phyloP scores from a whole-genome alignment of 2,329 filamentous ascomycete species.

The Hirsutella rhossiliensis region DNA sequence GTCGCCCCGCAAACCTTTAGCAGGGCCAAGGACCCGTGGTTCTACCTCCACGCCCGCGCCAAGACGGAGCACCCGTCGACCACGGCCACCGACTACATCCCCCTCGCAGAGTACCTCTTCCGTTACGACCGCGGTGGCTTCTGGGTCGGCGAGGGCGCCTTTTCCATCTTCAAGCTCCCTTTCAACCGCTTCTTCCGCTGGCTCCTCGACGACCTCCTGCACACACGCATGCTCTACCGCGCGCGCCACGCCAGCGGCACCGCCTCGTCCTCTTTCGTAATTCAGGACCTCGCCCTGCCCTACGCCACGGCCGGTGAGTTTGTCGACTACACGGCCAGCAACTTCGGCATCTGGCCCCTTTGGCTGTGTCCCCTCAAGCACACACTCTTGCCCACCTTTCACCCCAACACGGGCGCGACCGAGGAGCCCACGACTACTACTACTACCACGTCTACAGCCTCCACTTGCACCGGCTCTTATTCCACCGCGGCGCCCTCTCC shows the following conservation, averaged over 20 bases:
- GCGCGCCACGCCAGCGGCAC: conserved; percentile 53
- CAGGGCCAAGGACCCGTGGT: conserved; percentile 58
- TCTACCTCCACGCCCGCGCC: conserved; percentile 57
- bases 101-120: conserved; percentile 62
- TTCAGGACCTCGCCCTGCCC: conserved; percentile 54
- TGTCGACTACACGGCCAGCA: conserved; percentile 38
- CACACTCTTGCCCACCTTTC: conserved; percentile 38
- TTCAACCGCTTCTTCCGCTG: conserved; percentile 55
- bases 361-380: conserved; percentile 46
- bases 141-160: conserved; percentile 57
- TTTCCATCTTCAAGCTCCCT: conserved; percentile 55
- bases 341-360: conserved; percentile 45
- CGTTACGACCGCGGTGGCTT: conserved; percentile 66
- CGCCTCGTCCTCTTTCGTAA: conserved; percentile 50
- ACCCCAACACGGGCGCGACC: conserved; percentile 32
- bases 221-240: conserved; percentile 64
- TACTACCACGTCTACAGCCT: no score
- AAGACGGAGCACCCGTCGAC: conserved; percentile 18
- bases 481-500: no score
- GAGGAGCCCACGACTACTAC: no score
- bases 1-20: conserved; percentile 40
- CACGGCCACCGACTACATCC: conserved; percentile 41
- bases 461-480: no score
- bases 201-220: conserved; percentile 60
- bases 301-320: conserved; percentile 40